Percentiles rank a stretch among this genome's conserved stretches.
Conservation (phyloP, 75 land plant genomes). For the Picea sitchensis region DNA sequence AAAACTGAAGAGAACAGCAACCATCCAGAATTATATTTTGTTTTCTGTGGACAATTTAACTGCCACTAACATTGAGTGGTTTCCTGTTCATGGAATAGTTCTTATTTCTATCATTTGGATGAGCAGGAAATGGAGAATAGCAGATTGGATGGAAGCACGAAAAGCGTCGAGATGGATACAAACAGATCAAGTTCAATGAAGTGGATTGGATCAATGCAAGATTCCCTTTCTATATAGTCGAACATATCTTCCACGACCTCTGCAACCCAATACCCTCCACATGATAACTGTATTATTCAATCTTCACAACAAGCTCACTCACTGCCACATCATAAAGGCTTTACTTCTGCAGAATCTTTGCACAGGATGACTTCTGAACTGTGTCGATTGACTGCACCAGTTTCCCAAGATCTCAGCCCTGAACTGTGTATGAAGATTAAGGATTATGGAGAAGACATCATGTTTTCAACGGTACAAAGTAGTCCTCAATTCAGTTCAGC, state of each 20-base stretch:
- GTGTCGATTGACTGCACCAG: background rate
- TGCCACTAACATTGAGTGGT: too few species aligned
- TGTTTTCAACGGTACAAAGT: constrained; percentile 50
- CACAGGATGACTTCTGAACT: constrained; percentile 9
- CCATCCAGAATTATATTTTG: constrained; percentile 13
- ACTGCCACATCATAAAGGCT: background rate
- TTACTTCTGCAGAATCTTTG: background rate
- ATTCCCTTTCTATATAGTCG: constrained; percentile 24
- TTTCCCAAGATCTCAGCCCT: constrained; percentile 18
- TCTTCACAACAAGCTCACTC: constrained; percentile 7
- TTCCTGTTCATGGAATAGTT: background rate
- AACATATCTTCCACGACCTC: constrained; percentile 27
- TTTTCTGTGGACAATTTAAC: background rate
- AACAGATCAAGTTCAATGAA: constrained; percentile 38
- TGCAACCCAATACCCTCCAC: constrained; percentile 17
- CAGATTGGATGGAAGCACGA: constrained; percentile 46
- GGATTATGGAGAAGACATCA: constrained; percentile 24
- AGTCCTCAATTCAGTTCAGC: constrained; percentile 38
- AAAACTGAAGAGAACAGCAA: constrained; percentile 43
- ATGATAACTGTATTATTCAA: background rate
- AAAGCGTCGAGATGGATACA: constrained; percentile 73
- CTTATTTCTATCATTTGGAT: background rate
- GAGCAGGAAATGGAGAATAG: constrained; percentile 10
- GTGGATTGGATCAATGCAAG: constrained; percentile 25
- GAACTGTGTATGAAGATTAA: constrained; percentile 35